Conservation (phyloP, 148 eudicot genomes). For the Rhododendron ferrugineum region DNA sequence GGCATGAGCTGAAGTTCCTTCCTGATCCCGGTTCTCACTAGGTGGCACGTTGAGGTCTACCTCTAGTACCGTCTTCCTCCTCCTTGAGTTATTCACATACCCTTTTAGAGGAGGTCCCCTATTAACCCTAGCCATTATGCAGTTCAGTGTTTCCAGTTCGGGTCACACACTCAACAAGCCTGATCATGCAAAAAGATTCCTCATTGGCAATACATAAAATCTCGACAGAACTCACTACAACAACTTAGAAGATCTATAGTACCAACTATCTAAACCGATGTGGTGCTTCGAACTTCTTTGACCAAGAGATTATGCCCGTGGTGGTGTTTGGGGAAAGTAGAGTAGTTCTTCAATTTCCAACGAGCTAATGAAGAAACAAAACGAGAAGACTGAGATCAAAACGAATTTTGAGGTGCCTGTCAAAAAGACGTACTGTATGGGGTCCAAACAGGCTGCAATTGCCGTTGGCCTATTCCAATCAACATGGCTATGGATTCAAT, state of each 20-base stretch:
- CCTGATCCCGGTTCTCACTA: constrained; percentile 30
- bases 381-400: not conserved
- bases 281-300: not conserved
- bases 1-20: constrained; percentile 34
- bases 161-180: not conserved
- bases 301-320: not conserved
- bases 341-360: not conserved
- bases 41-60: constrained; percentile 68
- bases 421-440: not conserved
- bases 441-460: not conserved
- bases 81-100: constrained; percentile 28
- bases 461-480: not conserved
- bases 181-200: not conserved
- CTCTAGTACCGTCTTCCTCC: constrained; percentile 36
- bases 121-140: constrained; percentile 52
- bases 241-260: not conserved
- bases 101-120: constrained; percentile 24
- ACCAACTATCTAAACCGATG: not conserved
- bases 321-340: not conserved
- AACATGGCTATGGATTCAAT: not conserved
- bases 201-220: not conserved
- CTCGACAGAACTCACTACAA: not conserved
- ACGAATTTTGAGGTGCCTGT: not conserved
- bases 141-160: not conserved
- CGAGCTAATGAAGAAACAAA: not conserved